phyloP scores from a whole-genome alignment of 441 rosid genomes.

The Omphalea diandra region DNA sequence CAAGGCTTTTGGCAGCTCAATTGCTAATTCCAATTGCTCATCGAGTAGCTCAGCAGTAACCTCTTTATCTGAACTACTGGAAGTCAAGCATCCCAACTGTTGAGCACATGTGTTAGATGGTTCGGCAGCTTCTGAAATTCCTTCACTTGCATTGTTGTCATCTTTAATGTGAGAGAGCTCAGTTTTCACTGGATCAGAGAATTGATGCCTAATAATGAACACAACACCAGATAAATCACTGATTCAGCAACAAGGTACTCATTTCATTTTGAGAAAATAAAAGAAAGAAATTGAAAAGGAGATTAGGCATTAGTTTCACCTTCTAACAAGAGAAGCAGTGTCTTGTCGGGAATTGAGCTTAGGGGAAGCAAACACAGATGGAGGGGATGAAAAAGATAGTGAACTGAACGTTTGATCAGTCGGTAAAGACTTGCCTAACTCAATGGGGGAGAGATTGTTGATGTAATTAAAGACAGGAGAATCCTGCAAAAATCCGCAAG shows the following conservation, averaged over 20 bases:
- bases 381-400: slow-evolving; percentile 62
- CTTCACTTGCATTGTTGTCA: slow-evolving; percentile 26
- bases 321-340: slow-evolving; percentile 54
- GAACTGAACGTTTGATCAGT: slow-evolving; percentile 61
- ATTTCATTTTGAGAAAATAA: neutral
- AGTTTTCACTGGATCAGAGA: slow-evolving; percentile 42
- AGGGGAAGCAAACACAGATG: slow-evolving; percentile 83
- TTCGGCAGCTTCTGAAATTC: slow-evolving; percentile 26
- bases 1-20: slow-evolving; percentile 43
- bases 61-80: slow-evolving; percentile 40
- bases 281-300: no score
- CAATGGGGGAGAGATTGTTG: slow-evolving; percentile 86
- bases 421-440: slow-evolving; percentile 57
- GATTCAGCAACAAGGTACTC: neutral
- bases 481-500: slow-evolving; percentile 49
- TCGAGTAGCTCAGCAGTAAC: slow-evolving; percentile 35
- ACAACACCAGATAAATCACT: neutral
- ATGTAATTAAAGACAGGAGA: slow-evolving; percentile 89
- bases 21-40: slow-evolving; percentile 35
- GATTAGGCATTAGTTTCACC: slow-evolving; percentile 39
- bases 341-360: slow-evolving; percentile 63
- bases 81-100: slow-evolving; percentile 35
- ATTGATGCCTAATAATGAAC: slow-evolving; percentile 40
- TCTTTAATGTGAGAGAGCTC: slow-evolving; percentile 31
- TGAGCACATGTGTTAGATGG: slow-evolving; percentile 24